These are phyloP conservation scores for Chlorociboria aeruginascens DNA, from an alignment of 495 filamentous ascomycete species.

Conservation along the genomic window DNA sequence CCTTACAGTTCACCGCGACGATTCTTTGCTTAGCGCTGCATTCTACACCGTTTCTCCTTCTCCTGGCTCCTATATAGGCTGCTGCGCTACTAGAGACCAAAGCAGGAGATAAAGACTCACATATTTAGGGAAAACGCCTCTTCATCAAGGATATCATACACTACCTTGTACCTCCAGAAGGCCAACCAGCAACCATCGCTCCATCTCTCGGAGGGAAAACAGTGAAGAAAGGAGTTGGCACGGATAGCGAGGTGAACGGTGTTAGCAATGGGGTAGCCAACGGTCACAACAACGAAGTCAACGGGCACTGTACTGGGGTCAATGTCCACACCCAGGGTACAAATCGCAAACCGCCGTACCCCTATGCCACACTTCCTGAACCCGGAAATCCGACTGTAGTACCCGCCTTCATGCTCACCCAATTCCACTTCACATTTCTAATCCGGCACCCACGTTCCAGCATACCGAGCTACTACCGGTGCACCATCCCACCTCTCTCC, in stretches of 20 bases:
- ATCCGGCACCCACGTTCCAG: constrained; percentile 84
- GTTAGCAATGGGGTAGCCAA: constrained; percentile 21
- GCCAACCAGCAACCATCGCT: constrained; percentile 54
- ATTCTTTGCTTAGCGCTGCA: too few relatives aligned
- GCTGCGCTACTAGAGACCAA: constrained; percentile 3
- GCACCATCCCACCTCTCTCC: constrained; percentile 82
- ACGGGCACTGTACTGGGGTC: too few relatives aligned
- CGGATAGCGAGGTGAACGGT: constrained; percentile 19
- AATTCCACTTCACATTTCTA: constrained; percentile 92
- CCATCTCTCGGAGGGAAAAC: constrained; percentile 47
- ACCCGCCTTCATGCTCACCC: constrained; percentile 50
- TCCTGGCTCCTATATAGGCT: too few relatives aligned
- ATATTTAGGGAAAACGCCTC: constrained; percentile 58
- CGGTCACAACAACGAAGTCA: constrained; percentile 20
- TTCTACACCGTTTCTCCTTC: too few relatives aligned
- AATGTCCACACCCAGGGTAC: constrained; percentile 11
- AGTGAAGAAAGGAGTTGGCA: constrained; percentile 49
- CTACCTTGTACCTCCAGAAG: constrained; percentile 68
- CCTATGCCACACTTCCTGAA: constrained; percentile 44
- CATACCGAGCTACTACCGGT: constrained; percentile 88
- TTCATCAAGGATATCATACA: constrained; percentile 98
- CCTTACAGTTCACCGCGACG: too few relatives aligned
- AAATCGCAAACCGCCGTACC: constrained; percentile 33
- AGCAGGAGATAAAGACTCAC: constrained; percentile 15
- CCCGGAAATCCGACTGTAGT: constrained; percentile 73